These are phyloP conservation scores for Byssoonygena ceratinophila DNA, from an alignment of 2,329 filamentous ascomycete species.

Conservation along the genomic window DNA sequence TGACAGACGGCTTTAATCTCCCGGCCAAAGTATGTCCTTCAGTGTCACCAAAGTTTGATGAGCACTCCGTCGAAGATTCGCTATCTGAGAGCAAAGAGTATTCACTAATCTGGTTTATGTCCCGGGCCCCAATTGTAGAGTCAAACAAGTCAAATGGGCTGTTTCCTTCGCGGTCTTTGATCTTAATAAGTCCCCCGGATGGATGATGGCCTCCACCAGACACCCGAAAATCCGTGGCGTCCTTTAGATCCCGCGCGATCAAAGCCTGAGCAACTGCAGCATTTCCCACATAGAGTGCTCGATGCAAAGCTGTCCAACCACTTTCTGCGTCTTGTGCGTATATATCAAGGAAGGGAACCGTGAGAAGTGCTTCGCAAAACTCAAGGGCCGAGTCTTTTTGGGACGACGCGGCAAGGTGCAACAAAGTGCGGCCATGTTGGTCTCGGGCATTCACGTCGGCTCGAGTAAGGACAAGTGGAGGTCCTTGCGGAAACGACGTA, in stretches of 20 bases:
- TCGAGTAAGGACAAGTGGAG: conserved; percentile 37
- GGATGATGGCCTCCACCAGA: conserved; percentile 47
- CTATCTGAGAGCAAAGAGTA: conserved; percentile 30
- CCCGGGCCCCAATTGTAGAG: conserved; percentile 70
- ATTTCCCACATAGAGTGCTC: conserved; percentile 82
- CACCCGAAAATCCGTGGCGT: conserved; percentile 52
- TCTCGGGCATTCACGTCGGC: conserved; percentile 79
- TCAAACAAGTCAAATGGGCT: conserved; percentile 91
- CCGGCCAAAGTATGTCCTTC: conserved; percentile 24
- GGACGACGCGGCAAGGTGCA: conserved; percentile 76
- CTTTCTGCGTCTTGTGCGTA: conserved; percentile 82
- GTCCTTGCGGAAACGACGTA: conserved; percentile 29
- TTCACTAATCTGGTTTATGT: conserved; percentile 20
- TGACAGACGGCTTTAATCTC: conserved; percentile 27
- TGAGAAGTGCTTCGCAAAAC: conserved; percentile 70
- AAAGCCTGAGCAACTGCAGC: conserved; percentile 74
- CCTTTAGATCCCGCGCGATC: conserved; percentile 62
- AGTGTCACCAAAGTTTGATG: conserved; percentile 41
- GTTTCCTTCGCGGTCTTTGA: conserved; percentile 89
- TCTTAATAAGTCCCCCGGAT: conserved; percentile 72
- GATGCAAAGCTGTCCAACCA: conserved; percentile 90
- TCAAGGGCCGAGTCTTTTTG: conserved; percentile 55
- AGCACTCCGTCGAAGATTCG: conserved; percentile 32
- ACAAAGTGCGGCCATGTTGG: conserved; percentile 65
- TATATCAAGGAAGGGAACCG: conserved; percentile 72